Evolutionary conservation across 202 grass and related monocot genomes (phyloP), one percentile per base, ranked within the genome.

Genomic region (Digitaria exilis): DNA sequence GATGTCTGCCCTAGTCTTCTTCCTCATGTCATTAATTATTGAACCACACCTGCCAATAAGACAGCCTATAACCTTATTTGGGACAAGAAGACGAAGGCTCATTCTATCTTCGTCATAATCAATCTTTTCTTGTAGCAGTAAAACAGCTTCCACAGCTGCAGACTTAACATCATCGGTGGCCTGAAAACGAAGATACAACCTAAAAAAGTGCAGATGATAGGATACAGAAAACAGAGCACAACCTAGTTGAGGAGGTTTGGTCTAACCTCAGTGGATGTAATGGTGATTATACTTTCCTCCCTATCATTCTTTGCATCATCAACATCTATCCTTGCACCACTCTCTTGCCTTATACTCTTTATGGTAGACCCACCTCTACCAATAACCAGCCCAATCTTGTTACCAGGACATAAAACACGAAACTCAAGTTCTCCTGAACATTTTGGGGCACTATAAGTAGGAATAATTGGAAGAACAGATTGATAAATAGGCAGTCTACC

Each of bases 21-120:
- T 96, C 51, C 93, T 89, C 85, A 99, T 99, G 74, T 99, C 93
- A 77, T 92, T 96, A 41, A 99, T 80, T 60, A 99, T 99, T 39
- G 87, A 94, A 48, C 96, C 96, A 63, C 89, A 88, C 87, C 94
- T 96, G 85, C 96, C 96, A 80, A 99, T 99, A 85, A 99, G 88
- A 81, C 96, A 99, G 49, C 96, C 93, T 59, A 99, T 86, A 50
- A 89, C 82, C 83, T 87, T 96, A 73, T 65, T 81, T 11, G 96
- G 96, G 56, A 96, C 91, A 86, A 99, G 89, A 91, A 96, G 85
- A 39, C 90, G 89, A 37, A 99, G 84, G 77, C 79, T 85, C 74
- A 93, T 89, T 68, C 46, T 90, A 59, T 90, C 84, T 54, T 89
- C 90, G 51, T 89, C 80, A 45, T 89, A 86, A 84, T 92, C 89